Evolutionary conservation across 345 rosid genomes (phyloP), one percentile per base, ranked within the genome.

Genomic region (Pugionium dolabratum): DNA sequence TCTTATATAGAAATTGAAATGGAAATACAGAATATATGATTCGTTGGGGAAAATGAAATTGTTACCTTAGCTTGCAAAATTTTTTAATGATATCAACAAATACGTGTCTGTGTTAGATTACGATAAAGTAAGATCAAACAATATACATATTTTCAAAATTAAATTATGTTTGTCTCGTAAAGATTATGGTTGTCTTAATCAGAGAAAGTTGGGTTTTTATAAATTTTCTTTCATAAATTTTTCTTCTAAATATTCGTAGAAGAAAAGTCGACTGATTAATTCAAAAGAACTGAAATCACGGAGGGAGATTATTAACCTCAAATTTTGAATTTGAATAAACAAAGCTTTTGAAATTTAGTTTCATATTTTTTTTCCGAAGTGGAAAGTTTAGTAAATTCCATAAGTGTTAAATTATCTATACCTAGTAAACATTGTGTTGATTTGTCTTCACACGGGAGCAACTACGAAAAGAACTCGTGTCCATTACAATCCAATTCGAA

Each of bases 241-340:
- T 62, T n/a, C 31, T 52, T 35, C 25, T 52, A 62, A 37, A 30
- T 25, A 40, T 46, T 47, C 32, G 31, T 47, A 11, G 33, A 42
- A 50, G 77, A 66, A 66, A 44, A 66, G 72, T 73, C 62, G 57
- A 73, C 67, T 10, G 42, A 39, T 59, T 64, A 64, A 51, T 11
- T 64, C 64, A 64, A 41, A 64, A 1, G 65, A 49, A 64, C 66
- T 65, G 60, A 40, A 64, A 57, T 72, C 76, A 72, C 65, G 47
- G 54, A 41, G 11, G 27, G 1, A 6, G 8, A 64, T 33, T 70
- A 44, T 45, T 32, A 37, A 46, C 61, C 55, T 54, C 1, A 18
- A 18, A 18, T 18, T 18, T 18, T 18, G 18, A 18, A 18, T 18
- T 18, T 18, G 18, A 18, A 18, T 18, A 18, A 18, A 18, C 18